Percentiles rank a stretch among this genome's conserved stretches.
These are phyloP conservation scores for Vicia faba DNA, from an alignment of 306 rosid genomes.

Conservation along the genomic window DNA sequence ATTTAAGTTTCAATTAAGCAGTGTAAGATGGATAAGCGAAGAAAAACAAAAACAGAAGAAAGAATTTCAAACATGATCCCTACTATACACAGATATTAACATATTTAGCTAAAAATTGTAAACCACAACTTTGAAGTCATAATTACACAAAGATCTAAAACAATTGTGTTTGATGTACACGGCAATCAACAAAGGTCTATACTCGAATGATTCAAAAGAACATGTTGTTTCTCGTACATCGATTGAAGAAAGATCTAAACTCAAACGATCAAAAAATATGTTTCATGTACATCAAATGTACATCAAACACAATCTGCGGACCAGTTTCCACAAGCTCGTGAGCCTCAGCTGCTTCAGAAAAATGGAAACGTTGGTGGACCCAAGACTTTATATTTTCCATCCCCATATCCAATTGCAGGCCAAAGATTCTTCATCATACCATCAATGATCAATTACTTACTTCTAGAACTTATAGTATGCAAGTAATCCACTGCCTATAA, in stretches of 20 bases:
- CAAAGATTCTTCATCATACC: conserved; percentile 92
- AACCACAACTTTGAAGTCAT: too few species aligned
- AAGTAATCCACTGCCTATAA: conserved; percentile 70
- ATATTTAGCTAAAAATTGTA: too few species aligned
- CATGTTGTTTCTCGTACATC: conserved; percentile 2
- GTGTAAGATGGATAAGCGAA: too few species aligned
- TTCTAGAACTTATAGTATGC: conserved; percentile 64
- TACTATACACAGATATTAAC: too few species aligned
- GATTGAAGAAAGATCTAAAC: conserved; percentile 4
- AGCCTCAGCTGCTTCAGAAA: conserved; percentile 75
- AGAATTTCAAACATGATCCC: too few species aligned
- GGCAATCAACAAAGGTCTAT: neutral
- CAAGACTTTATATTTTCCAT: conserved; percentile 72
- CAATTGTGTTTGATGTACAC: too few species aligned
- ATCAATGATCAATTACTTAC: conserved; percentile 65
- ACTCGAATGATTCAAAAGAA: conserved; percentile 19
- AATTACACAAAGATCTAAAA: too few species aligned
- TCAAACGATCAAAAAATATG: neutral
- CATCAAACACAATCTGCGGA: conserved; percentile 51
- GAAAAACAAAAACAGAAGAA: too few species aligned
- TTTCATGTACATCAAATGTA: neutral
- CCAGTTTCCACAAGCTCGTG: conserved; percentile 76
- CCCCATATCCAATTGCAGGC: conserved; percentile 91
- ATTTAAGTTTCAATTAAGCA: too few species aligned
- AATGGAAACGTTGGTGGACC: conserved; percentile 57